Evolutionary conservation across 1,284 basidiomycete genomes (phyloP).

Genomic region (Ganoderma leucocontextum): DNA sequence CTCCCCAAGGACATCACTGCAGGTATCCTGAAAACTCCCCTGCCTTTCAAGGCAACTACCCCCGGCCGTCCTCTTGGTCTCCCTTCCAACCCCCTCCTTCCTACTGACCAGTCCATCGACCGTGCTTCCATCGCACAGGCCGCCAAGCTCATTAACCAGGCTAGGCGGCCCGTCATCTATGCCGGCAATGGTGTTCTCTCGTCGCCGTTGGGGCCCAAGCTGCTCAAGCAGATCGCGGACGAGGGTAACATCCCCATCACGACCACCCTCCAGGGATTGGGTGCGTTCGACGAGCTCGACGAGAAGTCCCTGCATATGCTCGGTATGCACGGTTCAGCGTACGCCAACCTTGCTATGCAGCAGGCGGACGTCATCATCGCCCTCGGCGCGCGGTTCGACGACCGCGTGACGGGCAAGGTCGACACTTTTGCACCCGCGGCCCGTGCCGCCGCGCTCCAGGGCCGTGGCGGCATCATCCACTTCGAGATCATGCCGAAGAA

Average conservation of each 20-base stretch:
- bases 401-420: conserved; percentile 96
- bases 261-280: conserved; percentile 95
- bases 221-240: conserved; percentile 84
- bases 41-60: conserved; percentile 86
- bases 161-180: conserved; percentile 93
- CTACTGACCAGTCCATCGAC: conserved; percentile 66
- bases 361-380: conserved; percentile 98
- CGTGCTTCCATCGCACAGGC: conserved; percentile 80
- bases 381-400: conserved; percentile 95
- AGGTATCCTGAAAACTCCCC: conserved; percentile 67
- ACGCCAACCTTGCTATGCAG: conserved; percentile 98
- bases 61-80: conserved; percentile 84
- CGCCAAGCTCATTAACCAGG: conserved; percentile 90
- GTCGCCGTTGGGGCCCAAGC: conserved; percentile 82
- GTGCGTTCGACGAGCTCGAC: conserved; percentile 93
- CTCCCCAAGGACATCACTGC: conserved; percentile 98
- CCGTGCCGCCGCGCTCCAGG: conserved; percentile 84
- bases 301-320: conserved; percentile 95
- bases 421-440: conserved; percentile 93
- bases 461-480: conserved; percentile 96
- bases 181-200: conserved; percentile 93
- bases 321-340: conserved; percentile 98
- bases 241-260: conserved; percentile 96
- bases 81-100: conserved; percentile 77
- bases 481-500: conserved; percentile 99